Evolutionary conservation across 75 land plant genomes (phyloP), one percentile per base, ranked within the genome.

Genomic region (Selaginella moellendorffii): DNA sequence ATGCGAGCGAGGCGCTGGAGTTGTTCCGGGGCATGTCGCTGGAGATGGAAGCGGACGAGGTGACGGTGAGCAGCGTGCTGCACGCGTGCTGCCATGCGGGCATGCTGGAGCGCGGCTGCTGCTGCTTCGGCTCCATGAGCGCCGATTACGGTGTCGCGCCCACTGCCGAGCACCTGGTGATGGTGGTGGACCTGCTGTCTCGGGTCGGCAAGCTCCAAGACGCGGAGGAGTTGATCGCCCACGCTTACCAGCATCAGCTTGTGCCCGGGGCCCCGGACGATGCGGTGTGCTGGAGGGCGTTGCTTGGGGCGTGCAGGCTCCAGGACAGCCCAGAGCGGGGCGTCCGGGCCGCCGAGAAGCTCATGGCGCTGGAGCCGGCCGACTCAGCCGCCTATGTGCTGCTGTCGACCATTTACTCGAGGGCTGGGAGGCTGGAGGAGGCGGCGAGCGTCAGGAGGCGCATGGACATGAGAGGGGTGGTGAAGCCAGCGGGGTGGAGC

Each of bases 71-170:
- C n/a, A 26, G 53, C 0, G 1, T 79, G 31, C 66, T 79, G 30
- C 71, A 77, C 21, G 69, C 74, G 20, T 79, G 76, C 30, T 62
- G 27, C 26, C 72, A 64, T 26, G 78, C 69, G 53, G 84, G 84
- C 0, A 21, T 78, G 27, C 68, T 78, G 1, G 70, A 56, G 24
- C 74, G 76, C 56, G 84, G 78, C 23, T 62, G 70, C 31, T 60
- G 68, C 1, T 65, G 66, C 53, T 82, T 82, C 26, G 18, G 19
- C 18, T 62, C 24, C 1, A 78, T 82, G 83, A 61, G 59, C n/a
- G 24, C n/a, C 0, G 26, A 0, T 19, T 71, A 82, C 65, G 78
- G 66, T 29, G 22, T 78, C 61, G 62, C 67, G 56, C 84, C 81
- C 23, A 66, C 63, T 0, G 66, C 73, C 52, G 79, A 78, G 46